Base-by-base conservation (phyloP, 352 stramenopile species). In the Phytophthora colocasiae region DNA sequence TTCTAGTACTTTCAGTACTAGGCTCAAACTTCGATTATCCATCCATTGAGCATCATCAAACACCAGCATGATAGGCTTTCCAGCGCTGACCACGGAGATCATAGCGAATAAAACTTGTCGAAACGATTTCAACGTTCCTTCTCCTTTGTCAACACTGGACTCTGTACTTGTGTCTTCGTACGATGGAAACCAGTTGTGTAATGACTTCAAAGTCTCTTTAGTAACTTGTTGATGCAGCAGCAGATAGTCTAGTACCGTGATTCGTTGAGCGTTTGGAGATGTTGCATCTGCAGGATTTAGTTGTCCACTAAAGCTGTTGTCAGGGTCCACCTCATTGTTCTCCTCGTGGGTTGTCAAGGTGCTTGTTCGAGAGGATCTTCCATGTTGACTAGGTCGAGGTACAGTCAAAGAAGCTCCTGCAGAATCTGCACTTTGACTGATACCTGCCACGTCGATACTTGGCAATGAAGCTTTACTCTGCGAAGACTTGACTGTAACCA, bases 1-100 rank as follows among this genome's bases (percentile, higher is more conserved):
- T 5, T 86, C 73, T 0, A 92, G 55, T 1, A 90, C 70, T 9
- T 85, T 77, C 3, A 87, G 50, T 45, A 93, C 67, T 38, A 93
- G 68, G 46, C 61, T 76, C 64, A 86, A 89, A 26, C 79, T 90
- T 11, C 73, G 71, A 8, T 74, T 77, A 38, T 93, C 85, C 67
- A 93, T 89, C 85, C 83, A 93, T 48, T 93, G 85, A 0, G 78
- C 82, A 47, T 92, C 87, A 63, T 93, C 85, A 45, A 91, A 89
- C 1, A 85, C 76, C 19, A 93, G 49, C 48, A 93, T 51, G 19
- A 93, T 86, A 1, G 85, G 78, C 32, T 89, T 90, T 14, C 66
- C 50, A 15, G 64, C 61, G 24, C 81, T 91, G 1, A 90, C 52
- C 2, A 71, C 73, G 9, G 86, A 69, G 15, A 90, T 72, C 47